phyloP scores from a whole-genome alignment of 1,284 basidiomycete species.

The Sporisorium scitamineum region DNA sequence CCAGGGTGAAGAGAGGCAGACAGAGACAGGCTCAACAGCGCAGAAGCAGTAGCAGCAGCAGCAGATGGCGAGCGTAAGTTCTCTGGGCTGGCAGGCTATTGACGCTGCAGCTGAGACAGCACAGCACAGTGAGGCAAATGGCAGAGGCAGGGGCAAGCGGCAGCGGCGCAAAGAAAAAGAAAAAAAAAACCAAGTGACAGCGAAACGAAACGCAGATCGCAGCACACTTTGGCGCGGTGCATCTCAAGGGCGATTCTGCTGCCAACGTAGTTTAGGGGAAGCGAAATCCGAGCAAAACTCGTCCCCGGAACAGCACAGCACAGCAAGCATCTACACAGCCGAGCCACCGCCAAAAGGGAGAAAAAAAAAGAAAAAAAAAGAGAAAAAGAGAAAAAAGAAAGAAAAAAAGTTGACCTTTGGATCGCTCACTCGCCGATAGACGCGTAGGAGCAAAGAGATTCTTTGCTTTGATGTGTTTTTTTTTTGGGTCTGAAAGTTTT shows the following conservation, averaged over 20 bases:
- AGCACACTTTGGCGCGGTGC: conserved; percentile 1
- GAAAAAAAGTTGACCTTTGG: neutral
- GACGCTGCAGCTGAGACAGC: neutral
- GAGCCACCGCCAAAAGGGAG: neutral
- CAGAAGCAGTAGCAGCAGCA: conserved; percentile 3
- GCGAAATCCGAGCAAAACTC: neutral
- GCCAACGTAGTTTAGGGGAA: neutral
- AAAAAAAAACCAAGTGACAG: conserved; percentile 1
- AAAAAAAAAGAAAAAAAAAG: too few species aligned
- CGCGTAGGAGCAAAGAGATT: neutral
- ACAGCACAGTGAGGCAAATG: neutral
- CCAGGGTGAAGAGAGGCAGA: neutral
- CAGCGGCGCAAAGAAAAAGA: neutral
- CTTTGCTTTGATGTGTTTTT: neutral
- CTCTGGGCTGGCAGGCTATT: neutral
- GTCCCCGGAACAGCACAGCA: neutral
- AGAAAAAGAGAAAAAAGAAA: too few species aligned
- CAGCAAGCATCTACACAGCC: neutral
- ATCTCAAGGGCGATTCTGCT: neutral
- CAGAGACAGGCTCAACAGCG: neutral
- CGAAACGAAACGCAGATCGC: conserved; percentile 13
- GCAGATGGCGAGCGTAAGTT: neutral
- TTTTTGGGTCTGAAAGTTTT: neutral
- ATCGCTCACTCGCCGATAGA: too few species aligned
- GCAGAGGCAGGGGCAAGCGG: conserved; percentile 1